Conservation (phyloP, 2,329 filamentous ascomycete genomes). For the Colletotrichum paranaense region DNA sequence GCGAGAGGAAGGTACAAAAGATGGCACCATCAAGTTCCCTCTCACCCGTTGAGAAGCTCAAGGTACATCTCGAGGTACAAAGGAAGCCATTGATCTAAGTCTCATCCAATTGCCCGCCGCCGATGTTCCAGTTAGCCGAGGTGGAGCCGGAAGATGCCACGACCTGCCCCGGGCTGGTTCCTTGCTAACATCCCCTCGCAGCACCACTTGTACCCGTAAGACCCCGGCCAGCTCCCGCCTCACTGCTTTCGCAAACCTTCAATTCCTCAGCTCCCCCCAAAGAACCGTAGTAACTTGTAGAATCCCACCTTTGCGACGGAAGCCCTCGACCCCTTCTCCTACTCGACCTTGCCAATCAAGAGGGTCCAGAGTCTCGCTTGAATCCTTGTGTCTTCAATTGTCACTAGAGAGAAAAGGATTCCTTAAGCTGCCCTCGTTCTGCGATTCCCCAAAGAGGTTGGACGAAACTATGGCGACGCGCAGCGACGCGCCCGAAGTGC, state of each 20-base stretch:
- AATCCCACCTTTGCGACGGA: conserved; percentile 30
- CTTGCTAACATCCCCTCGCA: conserved; percentile 17
- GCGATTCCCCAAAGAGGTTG: neutral
- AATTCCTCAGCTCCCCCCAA: conserved; percentile 19
- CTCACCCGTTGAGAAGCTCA: neutral
- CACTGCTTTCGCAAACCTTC: conserved; percentile 29
- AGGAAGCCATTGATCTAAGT: neutral
- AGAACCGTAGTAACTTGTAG: conserved; percentile 8
- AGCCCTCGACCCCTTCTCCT: conserved; percentile 6
- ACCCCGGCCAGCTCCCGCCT: conserved; percentile 25
- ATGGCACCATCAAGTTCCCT: neutral
- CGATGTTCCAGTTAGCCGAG: conserved; percentile 21
- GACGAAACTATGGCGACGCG: conserved; percentile 49
- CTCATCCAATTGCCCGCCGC: conserved; percentile 1
- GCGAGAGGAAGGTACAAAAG: neutral
- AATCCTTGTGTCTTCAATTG: conserved; percentile 17
- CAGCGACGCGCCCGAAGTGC: conserved; percentile 58
- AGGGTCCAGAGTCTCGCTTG: conserved; percentile 3
- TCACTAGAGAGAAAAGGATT: neutral
- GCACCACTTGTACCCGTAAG: conserved; percentile 10
- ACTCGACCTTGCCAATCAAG: neutral
- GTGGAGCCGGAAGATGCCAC: conserved; percentile 1
- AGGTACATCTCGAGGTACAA: neutral
- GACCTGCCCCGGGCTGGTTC: neutral
- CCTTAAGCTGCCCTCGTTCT: neutral